phyloP scores from a whole-genome alignment of 768 basidiomycete species.

The Lactifluus hygrophoroides region DNA sequence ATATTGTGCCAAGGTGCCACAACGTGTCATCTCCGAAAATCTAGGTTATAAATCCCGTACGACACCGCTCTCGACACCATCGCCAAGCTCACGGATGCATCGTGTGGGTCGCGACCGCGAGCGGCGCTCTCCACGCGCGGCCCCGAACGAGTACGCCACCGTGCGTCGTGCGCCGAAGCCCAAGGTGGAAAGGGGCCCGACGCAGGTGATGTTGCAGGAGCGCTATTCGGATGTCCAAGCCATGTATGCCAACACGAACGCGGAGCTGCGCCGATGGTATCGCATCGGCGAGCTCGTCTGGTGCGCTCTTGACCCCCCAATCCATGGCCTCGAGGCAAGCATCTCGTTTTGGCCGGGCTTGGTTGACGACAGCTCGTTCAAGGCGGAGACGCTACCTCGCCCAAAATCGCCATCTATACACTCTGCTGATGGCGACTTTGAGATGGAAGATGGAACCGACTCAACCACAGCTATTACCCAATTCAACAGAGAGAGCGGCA shows the following conservation, averaged over 20 bases:
- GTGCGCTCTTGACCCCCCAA: conserved; percentile 48
- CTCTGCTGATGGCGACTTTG: conserved; percentile 20
- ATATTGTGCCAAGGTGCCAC: conserved; percentile 63
- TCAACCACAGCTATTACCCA: background rate
- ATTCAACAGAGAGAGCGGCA: background rate
- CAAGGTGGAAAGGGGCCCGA: conserved; percentile 28
- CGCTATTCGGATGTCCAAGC: conserved; percentile 58
- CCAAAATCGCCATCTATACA: conserved; percentile 10
- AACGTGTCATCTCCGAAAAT: conserved; percentile 58
- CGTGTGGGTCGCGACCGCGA: conserved; percentile 15
- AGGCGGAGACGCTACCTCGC: conserved; percentile 34
- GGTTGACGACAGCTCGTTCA: conserved; percentile 49
- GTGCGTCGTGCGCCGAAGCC: conserved; percentile 34
- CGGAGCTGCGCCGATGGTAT: conserved; percentile 49
- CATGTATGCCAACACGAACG: conserved; percentile 36
- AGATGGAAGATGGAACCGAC: conserved; percentile 19
- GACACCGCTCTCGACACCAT: background rate
- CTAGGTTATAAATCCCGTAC: conserved; percentile 37
- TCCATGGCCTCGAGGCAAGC: conserved; percentile 35
- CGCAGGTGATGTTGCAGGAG: conserved; percentile 48
- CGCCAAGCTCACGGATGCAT: conserved; percentile 6
- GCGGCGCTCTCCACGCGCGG: conserved; percentile 3
- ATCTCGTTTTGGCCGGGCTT: conserved; percentile 72
- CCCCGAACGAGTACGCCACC: conserved; percentile 32
- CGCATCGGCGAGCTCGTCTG: conserved; percentile 66